phyloP scores from a whole-genome alignment of 139 green algal genomes.

The Tetradesmus lagerheimii region DNA sequence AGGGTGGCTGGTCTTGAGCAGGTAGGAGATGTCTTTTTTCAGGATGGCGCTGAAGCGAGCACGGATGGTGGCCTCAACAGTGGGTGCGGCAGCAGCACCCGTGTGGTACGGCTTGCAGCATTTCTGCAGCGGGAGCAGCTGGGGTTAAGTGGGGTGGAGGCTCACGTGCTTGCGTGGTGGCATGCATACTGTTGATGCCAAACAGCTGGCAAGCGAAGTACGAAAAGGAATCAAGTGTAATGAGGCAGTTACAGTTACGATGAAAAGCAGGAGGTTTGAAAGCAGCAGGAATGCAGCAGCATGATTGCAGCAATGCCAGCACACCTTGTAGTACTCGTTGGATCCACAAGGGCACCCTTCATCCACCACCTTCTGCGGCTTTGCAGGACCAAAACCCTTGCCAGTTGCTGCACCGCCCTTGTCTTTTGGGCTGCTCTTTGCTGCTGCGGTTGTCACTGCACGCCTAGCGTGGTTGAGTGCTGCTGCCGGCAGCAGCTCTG shows the following conservation, averaged over 20 bases:
- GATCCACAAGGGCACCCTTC: slow-evolving; percentile 41
- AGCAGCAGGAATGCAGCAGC: neutral
- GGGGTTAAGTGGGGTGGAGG: too few species aligned
- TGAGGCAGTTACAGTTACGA: too few species aligned
- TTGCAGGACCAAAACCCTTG: slow-evolving; percentile 46
- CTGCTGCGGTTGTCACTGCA: neutral
- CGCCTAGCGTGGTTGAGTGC: neutral
- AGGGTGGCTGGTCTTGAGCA: slow-evolving; percentile 42
- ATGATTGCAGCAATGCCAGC: neutral
- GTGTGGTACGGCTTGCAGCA: slow-evolving; percentile 47
- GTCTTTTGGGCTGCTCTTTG: slow-evolving; percentile 2
- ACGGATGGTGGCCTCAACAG: slow-evolving; percentile 36
- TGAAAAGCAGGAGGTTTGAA: too few species aligned
- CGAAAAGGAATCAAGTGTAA: too few species aligned
- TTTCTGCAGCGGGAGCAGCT: neutral
- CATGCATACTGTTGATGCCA: too few species aligned
- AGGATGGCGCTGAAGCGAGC: slow-evolving; percentile 46
- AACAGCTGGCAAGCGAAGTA: too few species aligned
- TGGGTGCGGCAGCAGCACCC: neutral
- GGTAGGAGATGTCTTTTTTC: slow-evolving; percentile 39
- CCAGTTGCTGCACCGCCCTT: neutral
- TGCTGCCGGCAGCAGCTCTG: neutral
- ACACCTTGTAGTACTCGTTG: slow-evolving; percentile 31
- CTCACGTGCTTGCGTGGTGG: too few species aligned
- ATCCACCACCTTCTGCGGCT: slow-evolving; percentile 9